phyloP scores from a whole-genome alignment of 2,329 filamentous ascomycete species.

The Parastagonospora nodorum region DNA sequence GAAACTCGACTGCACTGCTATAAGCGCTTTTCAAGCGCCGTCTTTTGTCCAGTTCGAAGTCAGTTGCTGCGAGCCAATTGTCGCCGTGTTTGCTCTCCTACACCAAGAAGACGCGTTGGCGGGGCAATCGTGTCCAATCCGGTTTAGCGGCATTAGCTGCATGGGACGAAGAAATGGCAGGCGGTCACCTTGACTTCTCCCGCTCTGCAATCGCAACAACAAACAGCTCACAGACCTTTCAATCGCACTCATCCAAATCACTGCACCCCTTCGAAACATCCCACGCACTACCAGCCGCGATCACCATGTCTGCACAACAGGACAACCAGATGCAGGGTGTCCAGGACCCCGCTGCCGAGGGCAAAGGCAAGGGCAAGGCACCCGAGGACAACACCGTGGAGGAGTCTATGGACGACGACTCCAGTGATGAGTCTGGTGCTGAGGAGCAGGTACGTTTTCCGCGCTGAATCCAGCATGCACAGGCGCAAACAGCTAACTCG shows the following conservation, averaged over 20 bases:
- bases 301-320: conserved; percentile 39
- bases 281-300: conserved; percentile 6
- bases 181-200: conserved; percentile 27
- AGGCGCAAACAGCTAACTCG: conserved; percentile 34
- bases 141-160: conserved; percentile 8
- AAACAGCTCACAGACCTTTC: conserved; percentile 18
- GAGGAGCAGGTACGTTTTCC: conserved; percentile 59
- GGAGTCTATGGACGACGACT: conserved; percentile 73
- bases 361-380: conserved; percentile 91
- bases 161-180: conserved; percentile 16
- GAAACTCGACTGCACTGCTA: background rate
- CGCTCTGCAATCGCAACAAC: conserved; percentile 28
- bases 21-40: background rate
- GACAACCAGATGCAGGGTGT: conserved; percentile 46
- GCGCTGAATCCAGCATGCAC: background rate
- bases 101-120: conserved; percentile 17
- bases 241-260: conserved; percentile 10
- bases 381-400: conserved; percentile 66
- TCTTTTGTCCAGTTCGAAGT: background rate
- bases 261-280: conserved; percentile 4
- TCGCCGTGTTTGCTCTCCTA: conserved; percentile 19
- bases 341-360: conserved; percentile 52
- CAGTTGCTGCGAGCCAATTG: conserved; percentile 4
- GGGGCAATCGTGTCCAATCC: conserved; percentile 10
- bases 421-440: conserved; percentile 70